Evolutionary conservation across 1,284 basidiomycete genomes (phyloP), one percentile per base, ranked within the genome.

Genomic region (Chalciporus piperatoides): DNA sequence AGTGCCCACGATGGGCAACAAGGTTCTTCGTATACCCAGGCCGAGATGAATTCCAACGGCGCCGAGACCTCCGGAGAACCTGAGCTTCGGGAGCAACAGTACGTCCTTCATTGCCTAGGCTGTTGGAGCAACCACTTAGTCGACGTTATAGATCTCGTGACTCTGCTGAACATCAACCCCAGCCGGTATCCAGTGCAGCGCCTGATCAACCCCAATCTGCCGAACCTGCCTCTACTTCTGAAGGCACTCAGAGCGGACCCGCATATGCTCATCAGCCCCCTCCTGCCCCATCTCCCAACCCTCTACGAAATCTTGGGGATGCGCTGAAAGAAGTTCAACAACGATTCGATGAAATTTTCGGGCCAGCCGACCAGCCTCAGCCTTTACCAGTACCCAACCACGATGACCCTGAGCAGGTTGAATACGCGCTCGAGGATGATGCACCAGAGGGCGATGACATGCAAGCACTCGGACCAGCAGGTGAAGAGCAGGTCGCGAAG

Each of bases 401-500:
- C 5, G 57, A 24, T 23, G 54, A 54, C 23, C 60, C 69, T 12
- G 74, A 77, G 38, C 83, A 86, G 59, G 75, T 97, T 17, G 92
- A 97, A 65, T 95, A 97, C 67, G 73, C 91, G n/a, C 59, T 54
- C 28, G 43, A 56, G 8, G 54, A 63, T 12, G 81, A 79, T 17
- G 82, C 89, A 7, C 49, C 41, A 1, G 81, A 84, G 11, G 83
- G 84, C 49, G 76, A 86, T 41, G 83, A 90, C 45, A 86, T 90
- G 79, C 93, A 98, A 67, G 93, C 94, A 1, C 79, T 98, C 10
- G 96, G 94, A 5, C 84, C 90, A 1, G 89, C 94, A 1, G 81
- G 80, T 10, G 84, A 90, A 41, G 91, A 95, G 57, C 84, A 94
- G 63, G 81, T 83, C 30, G 85, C 90, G 30, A 91, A 87, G 61